phyloP scores from a whole-genome alignment of 2,329 filamentous ascomycete species.

The Cladosporium colombiae region DNA sequence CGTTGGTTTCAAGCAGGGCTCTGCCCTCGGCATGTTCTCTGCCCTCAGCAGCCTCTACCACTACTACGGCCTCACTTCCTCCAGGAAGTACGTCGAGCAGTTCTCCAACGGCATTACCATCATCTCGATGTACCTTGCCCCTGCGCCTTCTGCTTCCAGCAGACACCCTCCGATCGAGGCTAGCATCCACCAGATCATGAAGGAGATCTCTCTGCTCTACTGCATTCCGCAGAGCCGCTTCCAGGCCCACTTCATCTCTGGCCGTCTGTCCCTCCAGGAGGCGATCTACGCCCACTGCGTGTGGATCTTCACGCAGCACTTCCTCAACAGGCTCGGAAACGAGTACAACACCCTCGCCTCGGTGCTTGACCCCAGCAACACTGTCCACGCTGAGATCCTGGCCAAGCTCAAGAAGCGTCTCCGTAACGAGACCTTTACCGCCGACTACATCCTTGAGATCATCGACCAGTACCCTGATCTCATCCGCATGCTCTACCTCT shows the following conservation, averaged over 20 bases:
- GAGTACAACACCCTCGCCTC: constrained; percentile 88
- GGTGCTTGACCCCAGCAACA: constrained; percentile 78
- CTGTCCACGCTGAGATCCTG: constrained; percentile 79
- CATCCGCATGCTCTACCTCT: constrained; percentile 83
- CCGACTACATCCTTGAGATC: constrained; percentile 97
- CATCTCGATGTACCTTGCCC: constrained; percentile 91
- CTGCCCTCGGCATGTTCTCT: constrained; percentile 90
- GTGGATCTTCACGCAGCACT: constrained; percentile 97
- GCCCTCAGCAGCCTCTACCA: constrained; percentile 95
- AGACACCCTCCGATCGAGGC: constrained; percentile 81
- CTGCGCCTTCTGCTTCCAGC: constrained; percentile 58
- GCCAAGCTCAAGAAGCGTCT: constrained; percentile 94
- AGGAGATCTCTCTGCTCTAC: constrained; percentile 95
- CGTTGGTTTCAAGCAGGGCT: constrained; percentile 89
- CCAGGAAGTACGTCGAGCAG: constrained; percentile 94
- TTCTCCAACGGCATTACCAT: constrained; percentile 98
- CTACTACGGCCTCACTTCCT: constrained; percentile 96
- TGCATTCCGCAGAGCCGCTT: constrained; percentile 98
- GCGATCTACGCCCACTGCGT: constrained; percentile 96
- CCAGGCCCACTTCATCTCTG: constrained; percentile 82
- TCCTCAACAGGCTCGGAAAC: constrained; percentile 89
- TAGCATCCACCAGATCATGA: constrained; percentile 97
- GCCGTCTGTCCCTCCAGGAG: constrained; percentile 88
- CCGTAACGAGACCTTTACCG: constrained; percentile 94
- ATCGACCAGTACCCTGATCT: constrained; percentile 87